Conservation (phyloP, 2,329 filamentous ascomycete species). For the Colletotrichum graminicola region DNA sequence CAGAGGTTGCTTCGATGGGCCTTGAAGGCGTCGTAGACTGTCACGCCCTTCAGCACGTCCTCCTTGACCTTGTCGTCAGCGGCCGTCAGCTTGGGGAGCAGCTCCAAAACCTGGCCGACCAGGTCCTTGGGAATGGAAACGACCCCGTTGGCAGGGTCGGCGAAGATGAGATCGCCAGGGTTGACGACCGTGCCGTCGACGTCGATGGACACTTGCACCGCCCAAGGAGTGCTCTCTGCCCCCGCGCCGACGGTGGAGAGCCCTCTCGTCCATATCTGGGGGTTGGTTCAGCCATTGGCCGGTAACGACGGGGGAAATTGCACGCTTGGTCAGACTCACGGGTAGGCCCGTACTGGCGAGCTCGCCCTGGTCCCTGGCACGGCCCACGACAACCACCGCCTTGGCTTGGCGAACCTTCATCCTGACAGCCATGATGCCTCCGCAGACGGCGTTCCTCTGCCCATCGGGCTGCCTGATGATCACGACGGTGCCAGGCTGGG, state of each 20-base stretch:
- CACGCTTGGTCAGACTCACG: slow-evolving; percentile 54
- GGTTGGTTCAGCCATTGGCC: slow-evolving; percentile 23
- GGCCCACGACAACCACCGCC: slow-evolving; percentile 75
- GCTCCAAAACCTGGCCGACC: slow-evolving; percentile 69
- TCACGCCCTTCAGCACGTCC: slow-evolving; percentile 72
- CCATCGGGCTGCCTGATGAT: slow-evolving; percentile 74
- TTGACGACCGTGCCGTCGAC: slow-evolving; percentile 58
- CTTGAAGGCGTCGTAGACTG: slow-evolving; percentile 75
- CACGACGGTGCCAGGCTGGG: slow-evolving; percentile 70
- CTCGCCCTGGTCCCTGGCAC: slow-evolving; percentile 75
- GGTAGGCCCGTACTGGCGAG: slow-evolving; percentile 67
- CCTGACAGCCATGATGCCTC: slow-evolving; percentile 81
- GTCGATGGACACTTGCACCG: slow-evolving; percentile 59
- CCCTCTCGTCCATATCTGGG: slow-evolving; percentile 67
- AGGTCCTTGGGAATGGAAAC: slow-evolving; percentile 75
- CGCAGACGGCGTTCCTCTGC: slow-evolving; percentile 78
- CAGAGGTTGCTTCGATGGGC: slow-evolving; percentile 60
- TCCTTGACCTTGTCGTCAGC: slow-evolving; percentile 73
- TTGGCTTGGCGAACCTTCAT: slow-evolving; percentile 73
- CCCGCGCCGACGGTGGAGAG: slow-evolving; percentile 70
- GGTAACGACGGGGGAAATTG: slow-evolving; percentile 8
- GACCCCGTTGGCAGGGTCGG: slow-evolving; percentile 77
- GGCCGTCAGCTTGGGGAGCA: slow-evolving; percentile 64
- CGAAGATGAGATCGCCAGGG: slow-evolving; percentile 76
- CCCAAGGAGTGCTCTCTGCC: slow-evolving; percentile 68